A percentile compares a stretch with the other conserved stretches of the same genome.
phyloP scores from a whole-genome alignment of 768 basidiomycete genomes.

The Xerocomus brunneocitrinus region DNA sequence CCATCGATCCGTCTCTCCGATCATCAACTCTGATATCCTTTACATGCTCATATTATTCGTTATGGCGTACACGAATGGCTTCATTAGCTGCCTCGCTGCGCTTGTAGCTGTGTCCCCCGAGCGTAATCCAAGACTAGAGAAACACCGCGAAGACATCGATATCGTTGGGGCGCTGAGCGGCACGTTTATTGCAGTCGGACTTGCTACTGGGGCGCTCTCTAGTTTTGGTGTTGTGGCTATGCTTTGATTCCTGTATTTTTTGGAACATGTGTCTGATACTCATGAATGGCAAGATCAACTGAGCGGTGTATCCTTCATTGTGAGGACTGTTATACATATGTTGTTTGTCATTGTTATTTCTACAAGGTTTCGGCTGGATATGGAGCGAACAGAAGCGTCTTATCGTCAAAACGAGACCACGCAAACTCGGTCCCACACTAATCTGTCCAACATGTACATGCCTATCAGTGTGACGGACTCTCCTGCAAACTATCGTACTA shows the following conservation, averaged over 20 bases:
- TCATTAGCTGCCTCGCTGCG: conserved; percentile 71
- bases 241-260: conserved; percentile 28
- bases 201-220: conserved; percentile 67
- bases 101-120: conserved; percentile 78
- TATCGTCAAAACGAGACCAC: background rate
- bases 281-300: too few relatives aligned
- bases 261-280: background rate
- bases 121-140: conserved; percentile 70
- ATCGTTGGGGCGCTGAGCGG: conserved; percentile 76
- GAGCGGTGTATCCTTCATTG: too few relatives aligned
- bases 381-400: background rate
- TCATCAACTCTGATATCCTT: conserved; percentile 71
- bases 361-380: background rate
- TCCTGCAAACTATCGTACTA: conserved; percentile 10
- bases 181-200: conserved; percentile 74
- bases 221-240: conserved; percentile 76
- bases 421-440: background rate
- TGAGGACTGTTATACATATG: too few relatives aligned
- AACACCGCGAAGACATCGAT: conserved; percentile 76
- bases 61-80: conserved; percentile 79
- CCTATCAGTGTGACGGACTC: background rate
- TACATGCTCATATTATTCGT: conserved; percentile 69
- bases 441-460: background rate
- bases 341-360: conserved; percentile 2
- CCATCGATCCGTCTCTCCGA: conserved; percentile 39